Base-by-base conservation (phyloP, 768 basidiomycete species). In the Leccinum disarticulatum region DNA sequence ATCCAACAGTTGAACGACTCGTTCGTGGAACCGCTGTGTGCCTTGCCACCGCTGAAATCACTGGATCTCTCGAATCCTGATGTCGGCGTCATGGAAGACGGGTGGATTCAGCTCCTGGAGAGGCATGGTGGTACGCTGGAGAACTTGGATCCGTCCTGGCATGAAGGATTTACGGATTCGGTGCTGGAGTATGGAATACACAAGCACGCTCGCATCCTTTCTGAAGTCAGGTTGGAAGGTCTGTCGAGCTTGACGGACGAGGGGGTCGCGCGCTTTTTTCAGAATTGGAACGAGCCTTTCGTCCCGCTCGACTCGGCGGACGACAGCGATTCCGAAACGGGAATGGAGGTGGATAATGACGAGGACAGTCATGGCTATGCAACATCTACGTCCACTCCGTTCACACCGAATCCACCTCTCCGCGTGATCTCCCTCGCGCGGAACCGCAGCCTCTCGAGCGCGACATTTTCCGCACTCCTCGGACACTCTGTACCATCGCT, bases 1-100 rank as follows among this genome's bases (percentile, higher is more conserved):
- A 73, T 98, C 33, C 93, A 88, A 7, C 75, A 83, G 61, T 72
- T 98, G 58, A 73, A 79, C 55, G 88, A 93, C 64, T 77, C 74
- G 2, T 93, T 90, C 68, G 74, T 91, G 3, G 74, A 74, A 6
- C 74, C 78, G 35, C 73, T 97, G 30, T 70, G 72, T 28, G 60
- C 60, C 15, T 52, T 74, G 9, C 53, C 73, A 1, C 61, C 70
- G 62, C 73, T 94, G 25, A 80, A 75, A 14, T 76, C 74, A 8
- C 80, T 98, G 30, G 92, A 97, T 69, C 71, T 98, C 6, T 85
- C 88, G 3, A 77, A 85, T 52, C 85, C 89, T 3, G 73, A 78
- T 2, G 17, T 83, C 83, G 19, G 83, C 84, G 66, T 73, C 61
- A 77, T 77, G 19, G 86, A 87, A 54, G 74, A 80, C 1, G 83